These are phyloP conservation scores for Capronia americana DNA, from an alignment of 2,329 filamentous ascomycete species.

Conservation along the genomic window DNA sequence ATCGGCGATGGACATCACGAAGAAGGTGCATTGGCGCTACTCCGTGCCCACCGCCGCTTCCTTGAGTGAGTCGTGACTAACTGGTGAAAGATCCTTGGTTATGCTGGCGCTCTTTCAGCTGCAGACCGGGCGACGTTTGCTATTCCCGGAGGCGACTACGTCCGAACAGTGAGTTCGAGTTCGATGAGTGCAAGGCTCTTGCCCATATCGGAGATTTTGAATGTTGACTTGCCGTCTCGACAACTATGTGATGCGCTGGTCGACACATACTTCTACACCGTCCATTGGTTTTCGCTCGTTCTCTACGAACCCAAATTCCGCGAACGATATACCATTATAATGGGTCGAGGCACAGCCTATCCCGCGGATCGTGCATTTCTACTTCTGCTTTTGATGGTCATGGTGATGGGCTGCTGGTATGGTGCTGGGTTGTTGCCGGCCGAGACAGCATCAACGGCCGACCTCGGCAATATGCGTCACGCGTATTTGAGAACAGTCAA, in stretches of 20 bases:
- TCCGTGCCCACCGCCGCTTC: no score
- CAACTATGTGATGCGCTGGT: not conserved
- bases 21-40: not conserved
- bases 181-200: not conserved
- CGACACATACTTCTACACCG: not conserved
- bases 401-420: not conserved
- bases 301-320: not conserved
- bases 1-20: not conserved
- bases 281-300: not conserved
- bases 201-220: not conserved
- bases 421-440: not conserved
- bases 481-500: not conserved
- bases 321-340: not conserved
- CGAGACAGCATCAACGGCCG: not conserved
- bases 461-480: not conserved
- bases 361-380: not conserved
- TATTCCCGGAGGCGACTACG: not conserved
- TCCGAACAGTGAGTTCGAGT: not conserved
- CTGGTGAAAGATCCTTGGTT: not conserved
- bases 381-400: not conserved
- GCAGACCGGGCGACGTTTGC: not conserved
- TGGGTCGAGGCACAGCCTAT: not conserved
- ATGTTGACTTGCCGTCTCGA: not conserved
- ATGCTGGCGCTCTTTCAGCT: not conserved
- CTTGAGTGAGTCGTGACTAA: not conserved